These are phyloP conservation scores for Chaetomium sp. DNA, from an alignment of 2,329 filamentous ascomycete species.

Conservation along the genomic window DNA sequence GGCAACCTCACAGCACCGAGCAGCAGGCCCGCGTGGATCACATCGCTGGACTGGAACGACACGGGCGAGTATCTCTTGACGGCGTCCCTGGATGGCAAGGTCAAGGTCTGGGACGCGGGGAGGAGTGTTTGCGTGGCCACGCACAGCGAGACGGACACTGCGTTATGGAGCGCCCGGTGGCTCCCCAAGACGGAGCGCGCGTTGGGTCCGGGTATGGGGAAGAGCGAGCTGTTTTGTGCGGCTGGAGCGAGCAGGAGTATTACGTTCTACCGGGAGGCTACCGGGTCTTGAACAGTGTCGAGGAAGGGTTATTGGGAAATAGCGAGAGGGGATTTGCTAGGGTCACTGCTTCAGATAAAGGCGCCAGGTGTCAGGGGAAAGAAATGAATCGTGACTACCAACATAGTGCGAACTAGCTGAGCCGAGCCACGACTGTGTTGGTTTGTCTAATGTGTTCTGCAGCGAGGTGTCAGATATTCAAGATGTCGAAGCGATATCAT, in stretches of 20 bases:
- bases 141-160: slow-evolving; percentile 81
- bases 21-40: slow-evolving; percentile 63
- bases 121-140: slow-evolving; percentile 80
- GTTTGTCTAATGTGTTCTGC: too few species aligned
- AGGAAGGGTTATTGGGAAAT: too few species aligned
- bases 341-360: too few species aligned
- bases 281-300: slow-evolving; percentile 37
- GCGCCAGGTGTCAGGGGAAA: too few species aligned
- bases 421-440: too few species aligned
- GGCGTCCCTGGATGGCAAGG: slow-evolving; percentile 85
- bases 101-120: slow-evolving; percentile 92
- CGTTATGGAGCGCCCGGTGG: slow-evolving; percentile 80
- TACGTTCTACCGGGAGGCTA: slow-evolving; percentile 79
- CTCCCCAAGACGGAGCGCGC: slow-evolving; percentile 59
- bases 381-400: too few species aligned
- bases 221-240: slow-evolving; percentile 67
- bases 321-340: too few species aligned
- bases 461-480: too few species aligned
- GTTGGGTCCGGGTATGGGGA: slow-evolving; percentile 31
- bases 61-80: slow-evolving; percentile 88
- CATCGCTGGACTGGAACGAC: slow-evolving; percentile 85
- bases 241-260: slow-evolving; percentile 71
- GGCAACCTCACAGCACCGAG: slow-evolving; percentile 57
- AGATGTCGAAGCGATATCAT: too few species aligned
- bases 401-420: too few species aligned